Evolutionary conservation across 129 eudicot species (phyloP), one percentile per base, ranked within the genome.

Genomic region (Centella asiatica): DNA sequence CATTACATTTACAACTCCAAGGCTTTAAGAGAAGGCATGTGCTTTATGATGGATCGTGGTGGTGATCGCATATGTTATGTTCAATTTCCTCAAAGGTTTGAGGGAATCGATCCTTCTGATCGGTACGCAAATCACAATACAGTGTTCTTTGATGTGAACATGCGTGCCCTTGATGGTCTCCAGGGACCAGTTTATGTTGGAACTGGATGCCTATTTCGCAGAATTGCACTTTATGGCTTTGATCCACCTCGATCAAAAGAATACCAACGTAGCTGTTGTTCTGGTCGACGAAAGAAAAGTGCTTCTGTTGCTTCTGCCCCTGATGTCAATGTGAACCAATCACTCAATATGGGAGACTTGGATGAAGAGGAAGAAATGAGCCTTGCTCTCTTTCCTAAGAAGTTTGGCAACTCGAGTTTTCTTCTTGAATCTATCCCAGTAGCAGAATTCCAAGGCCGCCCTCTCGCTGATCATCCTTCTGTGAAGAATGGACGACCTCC

Each of bases 111-210:
- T 61, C 87, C 81, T 3, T 73, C 76, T 48, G 87, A 81, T 51
- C 76, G 87, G 0, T 81, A 81, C 22, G 87, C 87, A 17, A 81
- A 81, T 64, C 87, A 81, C 59, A 81, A 77, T 44, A 81, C 87
- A 2, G 83, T 81, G 2, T 81, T 81, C 68, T 81, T 81, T 24
- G 87, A 81, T 64, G 83, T 74, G 9, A 81, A 77, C 65, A 81
- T 81, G 87, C 49, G 83, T 24, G 87, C 87, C 26, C 71, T 81
- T 3, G 87, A 81, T 22, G 87, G 87, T 34, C 50, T 81, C 24
- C 87, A 81, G 46, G 87, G 83, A 31, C 87, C 87, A 23, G 74
- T 81, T 57, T 81, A 81, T 48, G 87, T 81, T 5, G 87, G 87
- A 20, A 81, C 87, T 3, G 83, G 87, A 13, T 81, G 87, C 55